These are phyloP conservation scores for Sergeia podlipaevii DNA, from an alignment of 208 protist genomes.

Conservation along the genomic window DNA sequence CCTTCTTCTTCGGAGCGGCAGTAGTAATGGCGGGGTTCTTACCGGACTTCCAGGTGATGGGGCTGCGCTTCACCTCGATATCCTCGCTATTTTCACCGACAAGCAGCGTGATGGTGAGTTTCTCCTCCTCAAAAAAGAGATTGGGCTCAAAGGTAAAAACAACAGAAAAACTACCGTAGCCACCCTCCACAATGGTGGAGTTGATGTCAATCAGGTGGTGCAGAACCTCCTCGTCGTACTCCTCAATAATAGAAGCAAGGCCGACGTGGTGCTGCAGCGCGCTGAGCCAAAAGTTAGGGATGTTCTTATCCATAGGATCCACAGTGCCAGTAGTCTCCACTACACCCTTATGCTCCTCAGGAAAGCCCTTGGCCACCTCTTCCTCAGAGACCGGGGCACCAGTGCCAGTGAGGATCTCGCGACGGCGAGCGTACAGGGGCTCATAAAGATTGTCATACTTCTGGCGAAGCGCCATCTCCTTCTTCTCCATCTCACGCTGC, in stretches of 20 bases:
- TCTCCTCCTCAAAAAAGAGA: slow-evolving; percentile 68
- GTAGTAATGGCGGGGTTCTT: slow-evolving; percentile 69
- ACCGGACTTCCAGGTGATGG: slow-evolving; percentile 77
- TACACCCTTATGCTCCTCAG: slow-evolving; percentile 45
- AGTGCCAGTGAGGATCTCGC: slow-evolving; percentile 71
- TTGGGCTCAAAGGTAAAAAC: slow-evolving; percentile 84
- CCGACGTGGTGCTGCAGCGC: slow-evolving; percentile 70
- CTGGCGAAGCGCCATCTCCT: slow-evolving; percentile 62
- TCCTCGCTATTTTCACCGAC: slow-evolving; percentile 30
- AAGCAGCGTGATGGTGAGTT: slow-evolving; percentile 52
- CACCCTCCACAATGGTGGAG: slow-evolving; percentile 41
- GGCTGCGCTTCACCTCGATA: slow-evolving; percentile 46
- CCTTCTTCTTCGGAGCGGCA: slow-evolving; percentile 51
- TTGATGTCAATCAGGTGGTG: slow-evolving; percentile 60
- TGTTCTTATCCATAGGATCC: slow-evolving; percentile 16
- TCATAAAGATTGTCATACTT: slow-evolving; percentile 69
- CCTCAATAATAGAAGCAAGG: slow-evolving; percentile 55
- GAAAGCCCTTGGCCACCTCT: slow-evolving; percentile 69
- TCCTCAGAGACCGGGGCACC: slow-evolving; percentile 45
- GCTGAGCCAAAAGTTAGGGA: slow-evolving; percentile 73
- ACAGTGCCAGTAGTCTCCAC: slow-evolving; percentile 19
- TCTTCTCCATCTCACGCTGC: slow-evolving; percentile 50
- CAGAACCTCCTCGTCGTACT: slow-evolving; percentile 74
- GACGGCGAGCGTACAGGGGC: slow-evolving; percentile 55
- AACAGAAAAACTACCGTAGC: slow-evolving; percentile 68